Base-by-base conservation (phyloP, 441 rosid genomes). In the Omphalea diandra region DNA sequence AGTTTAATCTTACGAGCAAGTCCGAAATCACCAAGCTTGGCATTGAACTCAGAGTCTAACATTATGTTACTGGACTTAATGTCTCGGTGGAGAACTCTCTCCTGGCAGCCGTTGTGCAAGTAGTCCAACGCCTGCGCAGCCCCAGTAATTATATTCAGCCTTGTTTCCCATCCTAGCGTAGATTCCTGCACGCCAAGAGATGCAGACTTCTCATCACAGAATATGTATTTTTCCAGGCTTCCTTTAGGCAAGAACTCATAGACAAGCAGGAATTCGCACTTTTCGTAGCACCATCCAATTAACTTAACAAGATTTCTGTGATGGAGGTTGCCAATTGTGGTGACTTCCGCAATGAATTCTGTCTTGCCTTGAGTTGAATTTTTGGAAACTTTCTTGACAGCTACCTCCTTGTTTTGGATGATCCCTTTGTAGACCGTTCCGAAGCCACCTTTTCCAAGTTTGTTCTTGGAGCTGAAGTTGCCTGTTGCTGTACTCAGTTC, bases 61-160 rank as follows among this genome's bases (percentile, higher is more conserved):
- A 90, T 92, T 26, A 88, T 84, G 79, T 92, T 92, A 80, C 94
- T 87, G 0, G 87, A 84, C 56, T 90, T 92, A 46, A 92, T 80
- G 70, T 88, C 94, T n/a, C 87, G 77, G 80, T 92, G 94, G 50
- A 92, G 93, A 18, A 92, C 84, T 53, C 82, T 85, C 62, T 81
- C 82, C 33, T 82, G 83, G 24, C 91, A 85, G 5, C 94, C 98
- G n/a, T 88, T 79, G 74, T 83, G 96, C 50, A 93, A 82, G 72
- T 93, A 93, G 62, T 88, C 97, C 58, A 90, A 52, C 22, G 97
- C 93, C 62, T 84, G 83, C 0, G 93, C 85, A 6, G 80, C 78
- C 1, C 98, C 97, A 8, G 57, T 43, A 22, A 82, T 76, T 9
- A 93, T 63, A 61, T 22, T 63, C 52, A 70, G 54, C 82, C 97